Evolutionary conservation across 441 rosid species (phyloP).

Genomic region (Eruca vesicaria): DNA sequence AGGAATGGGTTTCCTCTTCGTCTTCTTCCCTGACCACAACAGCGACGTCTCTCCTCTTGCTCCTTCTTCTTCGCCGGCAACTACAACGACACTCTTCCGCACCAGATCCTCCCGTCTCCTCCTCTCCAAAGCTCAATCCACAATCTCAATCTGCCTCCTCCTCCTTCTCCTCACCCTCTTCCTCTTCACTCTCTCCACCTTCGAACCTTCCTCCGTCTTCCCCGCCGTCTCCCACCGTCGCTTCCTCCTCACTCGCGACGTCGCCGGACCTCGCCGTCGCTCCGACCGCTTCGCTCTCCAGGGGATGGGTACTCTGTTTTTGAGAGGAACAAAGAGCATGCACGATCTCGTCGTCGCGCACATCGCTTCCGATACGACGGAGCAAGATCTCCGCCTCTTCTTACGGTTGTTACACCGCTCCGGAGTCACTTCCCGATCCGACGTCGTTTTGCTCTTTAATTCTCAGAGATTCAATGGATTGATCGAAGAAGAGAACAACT

Average conservation of each 20-base stretch:
- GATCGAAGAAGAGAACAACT: slow-evolving; percentile 65
- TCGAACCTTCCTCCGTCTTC: slow-evolving; percentile 55
- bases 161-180: slow-evolving; percentile 68
- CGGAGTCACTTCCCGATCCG: slow-evolving; percentile 62
- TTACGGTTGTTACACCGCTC: slow-evolving; percentile 63
- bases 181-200: slow-evolving; percentile 84
- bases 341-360: slow-evolving; percentile 49
- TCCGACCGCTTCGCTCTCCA: slow-evolving; percentile 55
- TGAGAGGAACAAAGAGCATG: slow-evolving; percentile 53
- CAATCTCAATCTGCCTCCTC: slow-evolving; percentile 72
- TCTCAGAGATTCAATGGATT: slow-evolving; percentile 44
- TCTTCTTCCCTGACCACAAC: slow-evolving; percentile 66
- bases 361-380: slow-evolving; percentile 48
- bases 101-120: slow-evolving; percentile 55
- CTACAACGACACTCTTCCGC: slow-evolving; percentile 37
- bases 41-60: neutral
- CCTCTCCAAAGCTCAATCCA: slow-evolving; percentile 67
- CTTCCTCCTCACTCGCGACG: slow-evolving; percentile 30
- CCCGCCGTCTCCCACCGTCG: slow-evolving; percentile 23
- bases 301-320: slow-evolving; percentile 75
- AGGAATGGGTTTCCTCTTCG: slow-evolving; percentile 70
- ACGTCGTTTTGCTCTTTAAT: slow-evolving; percentile 54
- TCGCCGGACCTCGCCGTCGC: neutral
- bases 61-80: slow-evolving; percentile 25
- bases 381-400: slow-evolving; percentile 58